Percentiles rank a stretch among this genome's conserved stretches.
phyloP scores from a whole-genome alignment of 352 stramenopile species.

The Globisporangium irregulare region DNA sequence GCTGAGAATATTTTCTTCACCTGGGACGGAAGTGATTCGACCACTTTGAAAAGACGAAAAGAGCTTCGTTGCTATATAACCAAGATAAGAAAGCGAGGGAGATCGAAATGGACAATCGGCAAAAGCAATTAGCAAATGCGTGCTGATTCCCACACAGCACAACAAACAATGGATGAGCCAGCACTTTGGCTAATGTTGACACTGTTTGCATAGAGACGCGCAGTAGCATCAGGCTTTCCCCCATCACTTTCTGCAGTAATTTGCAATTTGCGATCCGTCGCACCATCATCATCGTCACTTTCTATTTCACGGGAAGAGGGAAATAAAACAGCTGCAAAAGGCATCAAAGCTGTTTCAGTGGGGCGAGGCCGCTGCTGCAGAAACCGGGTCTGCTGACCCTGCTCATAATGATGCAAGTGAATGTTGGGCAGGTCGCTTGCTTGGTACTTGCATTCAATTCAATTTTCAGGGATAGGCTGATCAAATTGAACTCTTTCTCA shows the following conservation, averaged over 20 bases:
- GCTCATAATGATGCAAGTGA: too few relatives aligned
- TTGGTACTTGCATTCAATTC: too few relatives aligned
- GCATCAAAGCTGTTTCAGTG: not conserved
- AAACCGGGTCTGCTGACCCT: too few relatives aligned
- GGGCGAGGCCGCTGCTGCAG: not conserved
- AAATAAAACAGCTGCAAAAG: not conserved
- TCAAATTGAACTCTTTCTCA: too few relatives aligned
- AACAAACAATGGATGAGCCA: not conserved
- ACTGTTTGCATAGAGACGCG: not conserved
- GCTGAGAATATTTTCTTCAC: not conserved
- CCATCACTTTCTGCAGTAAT: not conserved
- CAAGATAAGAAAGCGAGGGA: too few relatives aligned
- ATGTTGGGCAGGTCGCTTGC: too few relatives aligned
- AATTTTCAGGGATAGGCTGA: too few relatives aligned
- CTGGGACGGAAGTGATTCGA: not conserved
- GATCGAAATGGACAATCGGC: not conserved
- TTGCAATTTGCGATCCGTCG: not conserved
- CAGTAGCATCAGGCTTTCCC: not conserved
- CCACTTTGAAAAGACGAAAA: not conserved
- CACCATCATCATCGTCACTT: not conserved
- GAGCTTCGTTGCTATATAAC: not conserved
- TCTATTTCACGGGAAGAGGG: not conserved
- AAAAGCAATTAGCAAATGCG: not conserved
- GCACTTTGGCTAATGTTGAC: not conserved
- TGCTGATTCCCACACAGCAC: not conserved